These are phyloP conservation scores for Trichosporon asahii DNA, from an alignment of 1,284 basidiomycete genomes.

Conservation along the genomic window DNA sequence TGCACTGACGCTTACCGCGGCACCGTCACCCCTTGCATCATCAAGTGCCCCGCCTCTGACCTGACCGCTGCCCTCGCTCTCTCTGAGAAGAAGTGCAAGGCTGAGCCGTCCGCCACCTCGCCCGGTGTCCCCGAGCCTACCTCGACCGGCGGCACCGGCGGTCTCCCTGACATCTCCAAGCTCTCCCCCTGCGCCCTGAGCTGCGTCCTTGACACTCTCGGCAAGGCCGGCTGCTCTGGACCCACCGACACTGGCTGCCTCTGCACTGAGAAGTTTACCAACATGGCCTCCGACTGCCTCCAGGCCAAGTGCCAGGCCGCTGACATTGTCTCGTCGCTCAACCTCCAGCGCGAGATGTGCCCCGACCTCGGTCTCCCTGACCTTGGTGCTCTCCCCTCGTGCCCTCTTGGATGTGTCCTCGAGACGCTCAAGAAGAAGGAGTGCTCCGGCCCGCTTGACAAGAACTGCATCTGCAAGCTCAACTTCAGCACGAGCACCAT, in stretches of 20 bases:
- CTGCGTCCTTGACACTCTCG: conserved; percentile 7
- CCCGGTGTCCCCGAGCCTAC: not conserved
- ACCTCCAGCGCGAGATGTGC: conserved; percentile 6
- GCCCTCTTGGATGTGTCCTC: conserved; percentile 1
- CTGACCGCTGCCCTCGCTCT: conserved; percentile 3
- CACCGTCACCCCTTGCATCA: conserved; percentile 6
- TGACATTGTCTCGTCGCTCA: not conserved
- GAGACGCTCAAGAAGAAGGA: not conserved
- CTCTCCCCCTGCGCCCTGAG: conserved; percentile 8
- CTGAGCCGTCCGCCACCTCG: not conserved
- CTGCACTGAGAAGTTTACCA: conserved; percentile 13
- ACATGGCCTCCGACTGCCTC: not conserved
- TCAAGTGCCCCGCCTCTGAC: conserved; percentile 7
- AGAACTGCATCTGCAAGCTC: conserved; percentile 14
- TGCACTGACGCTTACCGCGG: not conserved
- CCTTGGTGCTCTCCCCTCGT: conserved; percentile 2
- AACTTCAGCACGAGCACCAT: not conserved
- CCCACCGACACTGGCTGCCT: conserved; percentile 14
- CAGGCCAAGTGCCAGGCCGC: not conserved
- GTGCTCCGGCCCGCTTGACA: conserved; percentile 16
- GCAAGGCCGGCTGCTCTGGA: conserved; percentile 13
- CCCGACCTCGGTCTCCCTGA: conserved; percentile 16
- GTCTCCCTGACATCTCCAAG: conserved; percentile 9
- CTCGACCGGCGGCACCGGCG: not conserved
- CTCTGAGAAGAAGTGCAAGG: conserved; percentile 1